These are phyloP conservation scores for Aaosphaeria pasadenensis DNA, from an alignment of 2,329 filamentous ascomycete species.

Conservation along the genomic window DNA sequence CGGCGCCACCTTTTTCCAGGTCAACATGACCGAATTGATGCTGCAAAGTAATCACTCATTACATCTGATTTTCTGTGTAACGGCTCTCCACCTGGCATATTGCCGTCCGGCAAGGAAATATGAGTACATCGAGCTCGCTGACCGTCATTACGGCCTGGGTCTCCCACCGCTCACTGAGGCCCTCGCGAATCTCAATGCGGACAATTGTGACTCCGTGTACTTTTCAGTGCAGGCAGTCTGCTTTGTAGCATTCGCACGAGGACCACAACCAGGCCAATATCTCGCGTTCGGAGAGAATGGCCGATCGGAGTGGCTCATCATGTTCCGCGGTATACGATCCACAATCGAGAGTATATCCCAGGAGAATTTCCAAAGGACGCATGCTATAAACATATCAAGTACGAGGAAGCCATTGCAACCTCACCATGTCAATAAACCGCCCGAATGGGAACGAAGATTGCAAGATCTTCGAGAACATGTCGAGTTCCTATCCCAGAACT, in stretches of 20 bases:
- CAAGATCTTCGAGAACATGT: conserved; percentile 2
- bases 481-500: not conserved
- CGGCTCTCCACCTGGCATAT: conserved; percentile 22
- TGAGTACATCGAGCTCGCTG: conserved; percentile 13
- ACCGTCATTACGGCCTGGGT: conserved; percentile 20
- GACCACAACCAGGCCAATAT: conserved; percentile 24
- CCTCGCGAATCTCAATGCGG: conserved; percentile 12
- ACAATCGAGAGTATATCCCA: conserved; percentile 12
- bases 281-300: conserved; percentile 23
- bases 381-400: not conserved
- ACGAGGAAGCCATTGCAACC: conserved; percentile 9
- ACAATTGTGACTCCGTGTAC: conserved; percentile 23
- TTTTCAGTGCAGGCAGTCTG: conserved; percentile 22
- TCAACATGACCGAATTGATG: conserved; percentile 15
- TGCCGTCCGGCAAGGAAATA: conserved; percentile 15
- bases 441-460: conserved; percentile 16
- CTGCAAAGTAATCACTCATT: conserved; percentile 13
- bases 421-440: conserved; percentile 3
- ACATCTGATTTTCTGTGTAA: conserved; percentile 21
- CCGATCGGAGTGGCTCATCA: conserved; percentile 27
- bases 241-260: conserved; percentile 21
- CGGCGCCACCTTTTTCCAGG: conserved; percentile 12
- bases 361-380: not conserved
- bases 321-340: conserved; percentile 26
- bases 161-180: conserved; percentile 17